Base-by-base conservation (phyloP, 2,329 filamentous ascomycete species). In the Dactylellina sp. region DNA sequence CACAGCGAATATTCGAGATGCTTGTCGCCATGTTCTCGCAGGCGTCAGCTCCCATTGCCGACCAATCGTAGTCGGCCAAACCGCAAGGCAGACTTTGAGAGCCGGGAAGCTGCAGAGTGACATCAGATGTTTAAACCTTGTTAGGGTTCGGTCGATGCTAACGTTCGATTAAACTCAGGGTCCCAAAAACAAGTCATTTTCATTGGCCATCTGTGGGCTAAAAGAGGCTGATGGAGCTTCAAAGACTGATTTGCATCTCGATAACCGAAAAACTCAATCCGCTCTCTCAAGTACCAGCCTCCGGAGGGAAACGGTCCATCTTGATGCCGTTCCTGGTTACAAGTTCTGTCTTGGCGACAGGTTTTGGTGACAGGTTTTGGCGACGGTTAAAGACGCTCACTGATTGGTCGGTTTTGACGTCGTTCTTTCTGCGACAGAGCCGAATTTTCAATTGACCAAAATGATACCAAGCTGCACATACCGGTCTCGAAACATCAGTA, bases 11-110 rank as follows among this genome's bases (percentile, higher is more conserved):
- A 35, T 66, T 61, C 25, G 64, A 70, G 22, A 42, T 66, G 40
- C 5, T 6, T 12, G 37, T 14, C 25, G 47, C 2, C 28, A 4
- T 28, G 28, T n/a, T 16, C 28, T 25, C 25, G 22, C 24, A 40
- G 44, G 39, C 14, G n/a, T n/a, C 35, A 14, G 16, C 32, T 20
- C 28, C 18, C 16, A 18, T 24, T 20, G 2, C 25, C 37, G 53
- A 18, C 59, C 56, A 53, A 49, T 55, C 14, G 14, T 56, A 22
- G 16, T 6, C 28, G 64, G 64, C 64, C 55, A 70, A 70, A 56
- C 24, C 64, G 64, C 64, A 70, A 70, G 64, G 64, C 64, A 70
- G 64, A 70, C 64, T 70, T 40, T n/a, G 35, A 11, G 16, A 7
- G 28, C n/a, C 18, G n/a, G 16, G 16, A 14, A 20, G 16, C 52